Conservation (phyloP, 108 stramenopile genomes). For the Cyclostephanos tholiformis region DNA sequence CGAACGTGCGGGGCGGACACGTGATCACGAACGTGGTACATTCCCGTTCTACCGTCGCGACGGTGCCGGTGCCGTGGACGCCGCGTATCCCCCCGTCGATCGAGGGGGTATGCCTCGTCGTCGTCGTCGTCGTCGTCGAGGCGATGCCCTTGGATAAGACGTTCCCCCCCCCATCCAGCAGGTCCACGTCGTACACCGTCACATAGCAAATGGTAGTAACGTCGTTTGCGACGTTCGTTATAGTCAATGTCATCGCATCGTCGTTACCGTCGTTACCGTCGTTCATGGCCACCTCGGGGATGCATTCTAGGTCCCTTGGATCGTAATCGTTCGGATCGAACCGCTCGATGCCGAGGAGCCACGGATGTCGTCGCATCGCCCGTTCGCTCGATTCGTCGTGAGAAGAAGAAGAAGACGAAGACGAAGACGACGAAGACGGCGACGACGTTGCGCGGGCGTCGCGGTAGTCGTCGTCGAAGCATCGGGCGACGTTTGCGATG, state of each 20-base stretch:
- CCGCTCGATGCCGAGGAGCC: constrained; percentile 36
- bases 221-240: constrained; percentile 40
- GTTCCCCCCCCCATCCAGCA: constrained; percentile 28
- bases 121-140: too few relatives aligned
- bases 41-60: constrained; percentile 25
- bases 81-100: too few relatives aligned
- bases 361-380: constrained; percentile 30
- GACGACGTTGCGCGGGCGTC: too few relatives aligned
- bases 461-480: background rate
- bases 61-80: too few relatives aligned
- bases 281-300: constrained; percentile 46
- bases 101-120: too few relatives aligned
- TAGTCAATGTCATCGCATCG: constrained; percentile 45
- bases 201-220: constrained; percentile 37
- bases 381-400: background rate
- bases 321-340: constrained; percentile 41
- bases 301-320: constrained; percentile 23
- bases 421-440: too few relatives aligned
- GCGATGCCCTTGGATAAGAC: constrained; percentile 28
- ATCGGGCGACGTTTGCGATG: constrained; percentile 39
- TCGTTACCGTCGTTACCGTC: too few relatives aligned
- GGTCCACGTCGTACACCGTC: constrained; percentile 42
- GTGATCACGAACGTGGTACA: constrained; percentile 82
- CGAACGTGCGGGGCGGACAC: constrained; percentile 75
- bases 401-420: too few relatives aligned